These are phyloP conservation scores for Mortierella antarctica DNA, from an alignment of 192 early-diverging fungal genomes.

Conservation along the genomic window DNA sequence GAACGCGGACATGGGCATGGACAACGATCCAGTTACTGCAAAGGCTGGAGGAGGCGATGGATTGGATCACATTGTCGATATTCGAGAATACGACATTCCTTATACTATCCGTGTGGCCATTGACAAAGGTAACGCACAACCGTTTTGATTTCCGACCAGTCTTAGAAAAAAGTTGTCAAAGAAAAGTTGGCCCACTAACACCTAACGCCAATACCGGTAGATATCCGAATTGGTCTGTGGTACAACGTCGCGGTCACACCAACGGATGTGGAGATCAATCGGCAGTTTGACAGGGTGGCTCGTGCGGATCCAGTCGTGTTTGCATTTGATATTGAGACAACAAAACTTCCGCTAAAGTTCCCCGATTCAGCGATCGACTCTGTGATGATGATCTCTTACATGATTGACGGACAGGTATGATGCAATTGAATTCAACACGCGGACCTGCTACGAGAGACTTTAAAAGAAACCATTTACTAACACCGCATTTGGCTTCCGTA, in stretches of 20 bases:
- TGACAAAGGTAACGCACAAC: slow-evolving; percentile 71
- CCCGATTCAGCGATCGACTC: slow-evolving; percentile 90
- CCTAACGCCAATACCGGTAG: slow-evolving; percentile 44
- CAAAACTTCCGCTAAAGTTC: slow-evolving; percentile 97
- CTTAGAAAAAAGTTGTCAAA: neutral
- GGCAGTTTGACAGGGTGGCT: slow-evolving; percentile 84
- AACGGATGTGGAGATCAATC: slow-evolving; percentile 64
- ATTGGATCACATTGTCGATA: slow-evolving; percentile 82
- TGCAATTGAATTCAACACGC: neutral
- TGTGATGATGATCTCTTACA: slow-evolving; percentile 99
- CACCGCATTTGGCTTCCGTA: slow-evolving; percentile 26
- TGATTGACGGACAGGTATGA: slow-evolving; percentile 95
- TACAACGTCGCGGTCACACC: slow-evolving; percentile 80
- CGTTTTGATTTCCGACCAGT: neutral
- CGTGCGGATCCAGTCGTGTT: slow-evolving; percentile 95
- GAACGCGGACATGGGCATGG: slow-evolving; percentile 23
- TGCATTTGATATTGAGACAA: slow-evolving; percentile 98
- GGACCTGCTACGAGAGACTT: neutral
- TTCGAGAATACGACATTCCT: slow-evolving; percentile 97
- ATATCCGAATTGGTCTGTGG: slow-evolving; percentile 96
- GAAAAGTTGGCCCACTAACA: neutral
- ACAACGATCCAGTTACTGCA: slow-evolving; percentile 30
- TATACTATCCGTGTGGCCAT: slow-evolving; percentile 97
- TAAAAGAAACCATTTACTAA: neutral
- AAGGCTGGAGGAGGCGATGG: slow-evolving; percentile 60